Evolutionary conservation across 495 filamentous ascomycete genomes (phyloP), one percentile per base, ranked within the genome.

Genomic region (Stereocaulon alpinum): DNA sequence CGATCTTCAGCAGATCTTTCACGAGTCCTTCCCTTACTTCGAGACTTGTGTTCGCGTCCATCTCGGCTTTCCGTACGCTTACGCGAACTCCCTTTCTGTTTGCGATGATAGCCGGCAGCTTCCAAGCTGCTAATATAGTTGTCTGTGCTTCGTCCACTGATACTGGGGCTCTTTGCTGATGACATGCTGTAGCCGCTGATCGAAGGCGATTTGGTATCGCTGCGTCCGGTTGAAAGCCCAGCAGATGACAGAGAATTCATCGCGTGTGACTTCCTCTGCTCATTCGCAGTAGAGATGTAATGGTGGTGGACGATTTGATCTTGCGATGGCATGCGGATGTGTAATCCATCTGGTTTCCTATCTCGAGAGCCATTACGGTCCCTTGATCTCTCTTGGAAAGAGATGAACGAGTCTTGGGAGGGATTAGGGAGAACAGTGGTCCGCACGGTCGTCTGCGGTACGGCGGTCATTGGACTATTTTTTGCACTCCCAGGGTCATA

Each of bases 61-160:
- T 82, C 81, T 7, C 86, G 82, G 60, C 84, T 87, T 34, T 71
- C 73, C 22, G 77, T 67, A 17, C 78, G 81, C 40, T 77, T 76
- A 48, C 73, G 71, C 6, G 69, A 71, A 18, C 67, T 62, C 32
- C 68, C 64, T 29, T 76, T 79, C 10, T 80, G 65, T 58, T 78
- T 78, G 56, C 74, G 76, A 66, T 86, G 78, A 64, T 80, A 81
- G 55, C 82, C 82, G 32, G 87, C 88, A 49, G 88, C 78, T 22
- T 94, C 88, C 3, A 95, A 71, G 69, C 89, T 94, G 71, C 85
- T 88, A 64, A 95, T 90, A 64, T 94, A 95, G 61, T 90, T 83
- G 64, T 94, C 88, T 34, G 90, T 79, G 62, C 85, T 89, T 40
- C 83, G 80, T 9, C 80, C 81, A 59, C 76, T 81, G 18, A 79